Base-by-base conservation (phyloP, 1,284 basidiomycete species). In the Inonotus obliquus region DNA sequence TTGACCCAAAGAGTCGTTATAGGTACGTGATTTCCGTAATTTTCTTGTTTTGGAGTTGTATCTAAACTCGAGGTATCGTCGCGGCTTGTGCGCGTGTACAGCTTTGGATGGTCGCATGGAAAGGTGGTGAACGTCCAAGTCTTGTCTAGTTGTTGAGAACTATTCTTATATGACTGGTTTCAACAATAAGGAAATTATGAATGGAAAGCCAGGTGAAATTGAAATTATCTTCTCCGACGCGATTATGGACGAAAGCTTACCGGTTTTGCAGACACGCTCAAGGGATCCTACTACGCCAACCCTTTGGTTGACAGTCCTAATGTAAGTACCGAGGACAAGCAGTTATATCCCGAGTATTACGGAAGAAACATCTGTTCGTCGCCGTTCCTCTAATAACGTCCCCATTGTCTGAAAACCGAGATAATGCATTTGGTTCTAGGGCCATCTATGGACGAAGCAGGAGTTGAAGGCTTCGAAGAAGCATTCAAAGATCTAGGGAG, bases 21-120 rank as follows among this genome's bases (percentile, higher is more conserved):
- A 91, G 89, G 90, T 87, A 63, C 57, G 76, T 70, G 32, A 35
- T 47, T 11, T 29, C 10, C 51, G n/a, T 13, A 9, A 35, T 52
- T 27, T 14, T 4, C 7, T 13, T 25, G 13, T 54, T 39, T 7
- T 60, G 53, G 38, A 58, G 19, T 61, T 52, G 23, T 29, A 62
- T 19, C 23, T n/a, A 47, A 53, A 32, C 32, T 9, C 32, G 32
- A 32, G 9, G 32, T 4, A 32, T 9, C 9, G 32, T 32, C 32
- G 32, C 9, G 32, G 9, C 32, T 32, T 32, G 32, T 32, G 32
- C 51, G 25, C 7, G n/a, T 62, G 44, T 45, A 19, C 54, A 91
- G 91, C 71, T 96, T 94, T 72, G 94, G 94, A 21, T 97, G 94
- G 94, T 92, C 89, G 47, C 91, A 94, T 74, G 94, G 94, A 57